These are phyloP conservation scores for Fusarium ambrosium DNA, from an alignment of 2,329 filamentous ascomycete genomes.

Conservation along the genomic window DNA sequence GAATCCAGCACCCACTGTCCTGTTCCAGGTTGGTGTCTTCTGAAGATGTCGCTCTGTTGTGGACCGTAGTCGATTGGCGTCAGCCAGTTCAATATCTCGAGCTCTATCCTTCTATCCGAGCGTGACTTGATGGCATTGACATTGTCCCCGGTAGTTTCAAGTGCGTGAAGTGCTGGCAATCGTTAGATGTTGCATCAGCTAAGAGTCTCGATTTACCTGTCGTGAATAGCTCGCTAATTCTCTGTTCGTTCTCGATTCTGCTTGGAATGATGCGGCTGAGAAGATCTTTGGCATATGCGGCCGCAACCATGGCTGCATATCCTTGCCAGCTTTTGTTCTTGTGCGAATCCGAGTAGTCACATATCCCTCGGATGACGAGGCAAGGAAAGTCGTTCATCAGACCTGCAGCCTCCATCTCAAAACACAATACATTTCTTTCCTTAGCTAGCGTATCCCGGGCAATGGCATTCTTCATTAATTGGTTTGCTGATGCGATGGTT, in stretches of 20 bases:
- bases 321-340: not conserved
- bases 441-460: not conserved
- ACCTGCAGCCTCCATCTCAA: not conserved
- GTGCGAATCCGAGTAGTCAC: not conserved
- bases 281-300: not conserved
- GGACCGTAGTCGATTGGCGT: not conserved
- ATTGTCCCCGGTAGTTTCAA: not conserved
- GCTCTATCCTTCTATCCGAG: not conserved
- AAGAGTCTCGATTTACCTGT: not conserved
- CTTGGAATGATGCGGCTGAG: not conserved
- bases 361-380: not conserved
- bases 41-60: not conserved
- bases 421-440: not conserved
- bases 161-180: not conserved
- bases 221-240: not conserved
- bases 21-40: not conserved
- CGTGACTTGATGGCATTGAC: not conserved
- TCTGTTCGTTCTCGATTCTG: not conserved
- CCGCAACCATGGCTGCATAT: not conserved
- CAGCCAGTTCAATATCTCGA: not conserved
- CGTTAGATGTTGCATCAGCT: not conserved
- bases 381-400: not conserved
- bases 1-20: not conserved
- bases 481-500: not conserved
- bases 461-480: not conserved